These are phyloP conservation scores for Calophaca sinica DNA, from an alignment of 306 rosid genomes.

Conservation along the genomic window DNA sequence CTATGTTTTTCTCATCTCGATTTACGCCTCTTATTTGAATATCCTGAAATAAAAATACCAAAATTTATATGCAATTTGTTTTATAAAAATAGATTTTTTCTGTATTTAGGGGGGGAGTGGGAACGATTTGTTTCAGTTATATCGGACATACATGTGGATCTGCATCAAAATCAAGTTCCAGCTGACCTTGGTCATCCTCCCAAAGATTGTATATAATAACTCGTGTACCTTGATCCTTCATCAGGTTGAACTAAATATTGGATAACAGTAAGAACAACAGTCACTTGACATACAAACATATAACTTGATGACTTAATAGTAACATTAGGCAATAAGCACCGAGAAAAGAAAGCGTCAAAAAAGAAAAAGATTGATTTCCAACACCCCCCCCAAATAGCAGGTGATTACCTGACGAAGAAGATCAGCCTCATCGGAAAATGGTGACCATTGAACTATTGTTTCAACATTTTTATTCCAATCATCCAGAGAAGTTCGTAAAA, in stretches of 20 bases:
- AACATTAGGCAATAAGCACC: constrained; percentile 26
- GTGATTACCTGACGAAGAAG: constrained; percentile 69
- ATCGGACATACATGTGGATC: constrained; percentile 78
- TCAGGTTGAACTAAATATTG: constrained; percentile 64
- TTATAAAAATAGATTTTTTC: neutral
- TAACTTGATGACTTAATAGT: neutral
- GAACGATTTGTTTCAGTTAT: constrained; percentile 29
- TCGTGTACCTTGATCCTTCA: constrained; percentile 83
- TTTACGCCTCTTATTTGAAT: constrained; percentile 95
- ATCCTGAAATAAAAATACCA: constrained; percentile 62
- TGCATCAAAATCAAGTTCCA: constrained; percentile 89
- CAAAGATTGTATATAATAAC: constrained; percentile 92
- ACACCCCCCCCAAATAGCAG: constrained; percentile 10
- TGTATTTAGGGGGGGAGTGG: neutral
- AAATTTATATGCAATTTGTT: constrained; percentile 19
- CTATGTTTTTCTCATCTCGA: constrained; percentile 90
- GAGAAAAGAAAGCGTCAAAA: constrained; percentile 7
- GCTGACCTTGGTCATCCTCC: constrained; percentile 97
- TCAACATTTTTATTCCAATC: constrained; percentile 84
- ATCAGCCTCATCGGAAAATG: constrained; percentile 78
- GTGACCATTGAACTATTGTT: constrained; percentile 88
- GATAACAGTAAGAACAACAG: constrained; percentile 39
- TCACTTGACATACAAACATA: constrained; percentile 40
- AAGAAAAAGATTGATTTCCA: constrained; percentile 13
- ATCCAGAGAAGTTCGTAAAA: constrained; percentile 63